These are phyloP conservation scores for Ramularia endophylla DNA, from an alignment of 2,329 filamentous ascomycete species.

Conservation along the genomic window DNA sequence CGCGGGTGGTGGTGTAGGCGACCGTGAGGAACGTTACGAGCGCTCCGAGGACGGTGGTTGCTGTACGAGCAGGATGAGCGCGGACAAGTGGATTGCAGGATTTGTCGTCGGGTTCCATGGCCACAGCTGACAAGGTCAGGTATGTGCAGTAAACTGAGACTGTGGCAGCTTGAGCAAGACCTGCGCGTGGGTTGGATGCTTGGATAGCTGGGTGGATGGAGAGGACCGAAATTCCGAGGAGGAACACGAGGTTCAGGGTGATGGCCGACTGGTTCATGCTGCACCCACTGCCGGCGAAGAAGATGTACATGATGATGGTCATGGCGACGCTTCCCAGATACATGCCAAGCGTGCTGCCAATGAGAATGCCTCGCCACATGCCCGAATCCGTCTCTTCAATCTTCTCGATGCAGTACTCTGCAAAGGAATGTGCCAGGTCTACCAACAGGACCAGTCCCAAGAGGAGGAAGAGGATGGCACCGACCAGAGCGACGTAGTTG, in stretches of 20 bases:
- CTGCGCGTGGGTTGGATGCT: slow-evolving; percentile 86
- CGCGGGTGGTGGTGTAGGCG: slow-evolving; percentile 94
- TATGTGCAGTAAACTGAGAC: slow-evolving; percentile 98
- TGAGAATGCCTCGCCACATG: slow-evolving; percentile 77
- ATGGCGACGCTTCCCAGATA: slow-evolving; percentile 85
- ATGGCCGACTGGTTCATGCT: slow-evolving; percentile 97
- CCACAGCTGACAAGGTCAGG: slow-evolving; percentile 94
- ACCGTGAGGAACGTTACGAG: slow-evolving; percentile 96
- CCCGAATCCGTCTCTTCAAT: slow-evolving; percentile 85
- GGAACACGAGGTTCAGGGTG: slow-evolving; percentile 77
- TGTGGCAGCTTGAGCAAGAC: slow-evolving; percentile 95
- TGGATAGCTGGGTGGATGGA: slow-evolving; percentile 89
- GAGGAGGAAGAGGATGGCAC: slow-evolving; percentile 88
- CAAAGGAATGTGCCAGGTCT: slow-evolving; percentile 94
- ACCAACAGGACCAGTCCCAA: slow-evolving; percentile 89
- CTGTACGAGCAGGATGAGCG: slow-evolving; percentile 80
- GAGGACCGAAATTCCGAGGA: slow-evolving; percentile 71
- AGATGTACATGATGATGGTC: slow-evolving; percentile 96
- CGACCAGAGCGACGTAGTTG: slow-evolving; percentile 82
- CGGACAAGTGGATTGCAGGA: slow-evolving; percentile 88
- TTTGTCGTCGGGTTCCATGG: slow-evolving; percentile 95
- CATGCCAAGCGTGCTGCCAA: slow-evolving; percentile 91
- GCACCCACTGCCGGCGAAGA: slow-evolving; percentile 77
- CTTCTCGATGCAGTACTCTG: slow-evolving; percentile 88
- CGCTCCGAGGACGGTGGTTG: slow-evolving; percentile 85